A percentile compares a stretch with the other conserved stretches of the same genome.
phyloP scores from a whole-genome alignment of 257 asterid species.

The Nicotiana obtusifolia region DNA sequence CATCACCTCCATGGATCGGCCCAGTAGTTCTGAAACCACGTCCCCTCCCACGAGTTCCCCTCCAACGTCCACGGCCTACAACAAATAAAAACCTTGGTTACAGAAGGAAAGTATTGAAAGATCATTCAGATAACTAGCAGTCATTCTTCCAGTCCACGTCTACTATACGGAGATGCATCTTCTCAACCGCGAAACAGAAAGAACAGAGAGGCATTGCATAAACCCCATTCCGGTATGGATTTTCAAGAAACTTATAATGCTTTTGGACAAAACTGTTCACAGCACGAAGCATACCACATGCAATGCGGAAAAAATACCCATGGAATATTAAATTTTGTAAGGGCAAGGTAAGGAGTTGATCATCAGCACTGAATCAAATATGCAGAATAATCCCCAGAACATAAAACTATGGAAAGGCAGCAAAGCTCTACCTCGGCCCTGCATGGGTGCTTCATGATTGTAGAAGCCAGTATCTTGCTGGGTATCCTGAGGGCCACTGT shows the following conservation, averaged over 20 bases:
- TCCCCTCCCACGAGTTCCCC: conserved; percentile 74
- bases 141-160: background rate
- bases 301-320: too few relatives aligned
- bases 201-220: background rate
- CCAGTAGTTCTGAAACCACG: conserved; percentile 56
- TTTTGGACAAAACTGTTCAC: background rate
- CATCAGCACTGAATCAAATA: background rate
- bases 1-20: conserved; percentile 15
- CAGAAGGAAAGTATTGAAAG: background rate
- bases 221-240: background rate
- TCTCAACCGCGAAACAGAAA: background rate
- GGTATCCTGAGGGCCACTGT: conserved; percentile 51
- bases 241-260: background rate
- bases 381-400: background rate
- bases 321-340: background rate
- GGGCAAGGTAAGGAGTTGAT: background rate
- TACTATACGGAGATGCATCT: background rate
- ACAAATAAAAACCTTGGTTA: background rate
- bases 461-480: conserved; percentile 53
- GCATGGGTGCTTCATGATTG: conserved; percentile 57
- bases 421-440: conserved; percentile 34
- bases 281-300: background rate
- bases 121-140: background rate
- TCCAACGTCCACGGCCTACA: conserved; percentile 84
- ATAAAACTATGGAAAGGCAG: background rate